Evolutionary conservation across 208 protist species (phyloP).

Genomic region (Acanthamoeba lenticulata): DNA sequence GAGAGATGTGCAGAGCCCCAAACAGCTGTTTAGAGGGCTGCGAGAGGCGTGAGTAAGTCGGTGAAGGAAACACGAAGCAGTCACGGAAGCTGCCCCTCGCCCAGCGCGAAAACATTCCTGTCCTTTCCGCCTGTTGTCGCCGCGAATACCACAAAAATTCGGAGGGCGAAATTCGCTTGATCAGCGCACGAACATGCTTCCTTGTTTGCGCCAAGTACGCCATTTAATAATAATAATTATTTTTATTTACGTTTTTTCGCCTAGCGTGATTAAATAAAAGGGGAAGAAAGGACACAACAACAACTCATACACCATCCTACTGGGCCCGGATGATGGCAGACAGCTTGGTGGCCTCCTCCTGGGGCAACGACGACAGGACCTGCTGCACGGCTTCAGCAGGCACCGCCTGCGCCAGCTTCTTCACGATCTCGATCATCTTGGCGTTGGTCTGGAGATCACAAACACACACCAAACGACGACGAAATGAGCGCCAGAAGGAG

Average conservation of each 20-base stretch:
- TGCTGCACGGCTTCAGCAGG: neutral
- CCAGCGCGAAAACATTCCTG: no score
- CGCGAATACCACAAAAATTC: no score
- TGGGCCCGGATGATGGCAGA: neutral
- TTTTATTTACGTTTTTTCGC: neutral
- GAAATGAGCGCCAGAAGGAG: neutral
- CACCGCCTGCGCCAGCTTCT: neutral
- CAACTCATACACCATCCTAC: neutral
- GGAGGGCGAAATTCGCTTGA: neutral
- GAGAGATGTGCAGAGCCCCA: neutral
- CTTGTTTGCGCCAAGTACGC: neutral
- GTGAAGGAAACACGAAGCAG: no score
- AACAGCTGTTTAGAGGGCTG: no score
- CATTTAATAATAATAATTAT: neutral
- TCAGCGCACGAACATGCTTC: neutral
- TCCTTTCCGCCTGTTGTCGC: no score
- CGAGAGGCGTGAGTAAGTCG: no score
- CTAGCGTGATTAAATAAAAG: slow-evolving; percentile 4
- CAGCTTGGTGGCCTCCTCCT: neutral
- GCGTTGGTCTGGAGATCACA: slow-evolving; percentile 8
- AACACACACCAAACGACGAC: neutral
- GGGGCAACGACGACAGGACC: neutral
- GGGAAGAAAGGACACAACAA: neutral
- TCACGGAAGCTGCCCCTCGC: no score
- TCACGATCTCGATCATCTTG: slow-evolving; percentile 4